Evolutionary conservation across 352 stramenopile species (phyloP).

Genomic region (Phytophthora rubi): DNA sequence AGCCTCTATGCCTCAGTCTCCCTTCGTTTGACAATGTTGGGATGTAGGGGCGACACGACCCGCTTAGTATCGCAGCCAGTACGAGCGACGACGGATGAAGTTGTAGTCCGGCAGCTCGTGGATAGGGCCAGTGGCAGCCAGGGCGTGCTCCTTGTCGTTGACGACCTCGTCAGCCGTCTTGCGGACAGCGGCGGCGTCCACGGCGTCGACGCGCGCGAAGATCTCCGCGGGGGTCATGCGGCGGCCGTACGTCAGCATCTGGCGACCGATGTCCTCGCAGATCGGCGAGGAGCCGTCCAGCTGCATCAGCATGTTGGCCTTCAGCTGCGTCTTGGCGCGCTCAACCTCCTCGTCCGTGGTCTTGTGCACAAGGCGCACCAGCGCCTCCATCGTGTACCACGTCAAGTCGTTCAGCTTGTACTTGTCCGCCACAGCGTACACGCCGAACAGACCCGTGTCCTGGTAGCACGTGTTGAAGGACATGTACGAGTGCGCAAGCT

Average conservation of each 20-base stretch:
- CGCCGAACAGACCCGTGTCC: constrained; percentile 99
- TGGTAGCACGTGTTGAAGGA: constrained; percentile 99
- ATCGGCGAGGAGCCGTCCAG: constrained; percentile 98
- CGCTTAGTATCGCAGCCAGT: constrained; percentile 95
- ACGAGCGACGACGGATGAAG: constrained; percentile 99
- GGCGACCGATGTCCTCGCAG: constrained; percentile 99
- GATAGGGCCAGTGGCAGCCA: constrained; percentile 97
- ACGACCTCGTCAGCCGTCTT: constrained; percentile 90
- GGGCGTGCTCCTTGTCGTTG: constrained; percentile 99
- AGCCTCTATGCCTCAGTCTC: constrained; percentile 43
- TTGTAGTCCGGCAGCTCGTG: constrained; percentile 99
- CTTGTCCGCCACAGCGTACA: constrained; percentile 96
- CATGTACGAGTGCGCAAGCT: constrained; percentile 97
- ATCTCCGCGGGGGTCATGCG: constrained; percentile 98
- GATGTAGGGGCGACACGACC: constrained; percentile 23
- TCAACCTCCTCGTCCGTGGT: constrained; percentile 97
- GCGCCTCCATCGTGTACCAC: constrained; percentile 95
- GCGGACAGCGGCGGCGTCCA: constrained; percentile 95
- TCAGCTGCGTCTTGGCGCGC: constrained; percentile 98
- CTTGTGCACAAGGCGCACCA: constrained; percentile 96
- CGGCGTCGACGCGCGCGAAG: constrained; percentile 98
- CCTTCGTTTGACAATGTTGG: constrained; percentile 35
- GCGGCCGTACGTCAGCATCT: constrained; percentile 97
- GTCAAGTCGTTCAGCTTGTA: constrained; percentile 96
- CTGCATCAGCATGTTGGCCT: constrained; percentile 99